These are phyloP conservation scores for Peronospora tabacina DNA, from an alignment of 352 stramenopile genomes.

Conservation along the genomic window DNA sequence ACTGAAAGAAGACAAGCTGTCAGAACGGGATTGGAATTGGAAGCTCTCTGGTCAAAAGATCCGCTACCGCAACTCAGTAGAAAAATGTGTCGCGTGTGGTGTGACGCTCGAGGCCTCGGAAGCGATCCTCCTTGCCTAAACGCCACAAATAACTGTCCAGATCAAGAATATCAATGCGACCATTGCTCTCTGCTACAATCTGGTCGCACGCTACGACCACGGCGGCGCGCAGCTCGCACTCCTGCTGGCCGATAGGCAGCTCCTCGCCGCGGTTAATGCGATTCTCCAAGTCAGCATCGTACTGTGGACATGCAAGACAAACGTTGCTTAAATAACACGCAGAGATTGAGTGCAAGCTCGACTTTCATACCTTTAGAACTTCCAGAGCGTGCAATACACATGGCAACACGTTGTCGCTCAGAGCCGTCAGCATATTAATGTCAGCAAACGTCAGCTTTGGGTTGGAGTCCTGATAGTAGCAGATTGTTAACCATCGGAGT, in stretches of 20 bases:
- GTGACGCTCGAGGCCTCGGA: slow-evolving; percentile 60
- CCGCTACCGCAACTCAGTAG: slow-evolving; percentile 29
- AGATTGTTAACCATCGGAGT: background rate
- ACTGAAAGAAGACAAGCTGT: background rate
- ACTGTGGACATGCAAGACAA: slow-evolving; percentile 29
- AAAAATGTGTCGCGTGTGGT: slow-evolving; percentile 63
- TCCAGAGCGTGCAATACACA: slow-evolving; percentile 66
- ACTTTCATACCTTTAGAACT: slow-evolving; percentile 48
- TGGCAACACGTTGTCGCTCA: slow-evolving; percentile 70
- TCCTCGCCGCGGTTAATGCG: slow-evolving; percentile 44
- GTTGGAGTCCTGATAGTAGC: slow-evolving; percentile 33
- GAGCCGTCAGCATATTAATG: slow-evolving; percentile 50
- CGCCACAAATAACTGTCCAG: slow-evolving; percentile 72
- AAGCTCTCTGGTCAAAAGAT: background rate
- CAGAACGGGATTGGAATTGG: background rate
- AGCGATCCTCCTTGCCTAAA: slow-evolving; percentile 64
- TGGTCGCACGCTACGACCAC: slow-evolving; percentile 59
- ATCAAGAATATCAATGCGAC: slow-evolving; percentile 35
- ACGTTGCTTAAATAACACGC: background rate
- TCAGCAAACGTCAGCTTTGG: slow-evolving; percentile 48
- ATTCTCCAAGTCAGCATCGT: slow-evolving; percentile 40
- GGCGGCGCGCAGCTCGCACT: slow-evolving; percentile 62
- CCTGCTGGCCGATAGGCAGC: slow-evolving; percentile 33
- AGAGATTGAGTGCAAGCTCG: background rate
- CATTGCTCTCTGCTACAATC: slow-evolving; percentile 51